Evolutionary conservation across 176 grass and related monocot species (phyloP).

Genomic region (Aegilops tauschii): DNA sequence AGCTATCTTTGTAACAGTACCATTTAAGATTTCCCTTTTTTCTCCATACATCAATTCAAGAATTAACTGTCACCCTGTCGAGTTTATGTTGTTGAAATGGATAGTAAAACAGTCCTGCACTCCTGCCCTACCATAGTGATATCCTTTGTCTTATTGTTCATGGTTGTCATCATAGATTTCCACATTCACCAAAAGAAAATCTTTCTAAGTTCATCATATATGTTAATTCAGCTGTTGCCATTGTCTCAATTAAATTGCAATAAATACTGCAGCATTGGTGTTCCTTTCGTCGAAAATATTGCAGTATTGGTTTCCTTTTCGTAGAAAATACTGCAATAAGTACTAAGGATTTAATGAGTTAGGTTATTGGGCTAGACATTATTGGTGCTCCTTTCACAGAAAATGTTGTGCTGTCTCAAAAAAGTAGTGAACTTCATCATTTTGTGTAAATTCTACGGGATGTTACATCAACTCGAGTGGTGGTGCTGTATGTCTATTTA

Average conservation of each 20-base stretch:
- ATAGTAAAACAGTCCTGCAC: neutral
- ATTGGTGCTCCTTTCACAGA: neutral
- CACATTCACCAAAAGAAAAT: neutral
- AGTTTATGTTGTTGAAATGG: neutral
- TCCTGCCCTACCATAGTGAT: neutral
- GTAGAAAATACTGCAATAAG: neutral
- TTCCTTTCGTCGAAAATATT: too few species aligned
- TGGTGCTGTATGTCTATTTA: neutral
- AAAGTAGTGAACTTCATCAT: neutral
- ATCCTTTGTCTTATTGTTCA: neutral
- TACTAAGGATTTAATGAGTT: neutral
- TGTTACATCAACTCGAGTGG: neutral
- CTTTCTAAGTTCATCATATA: slow-evolving; percentile 4
- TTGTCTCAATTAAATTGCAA: neutral
- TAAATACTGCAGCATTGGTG: neutral
- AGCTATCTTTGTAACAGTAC: neutral
- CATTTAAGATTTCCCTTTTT: neutral
- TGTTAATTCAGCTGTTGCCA: neutral
- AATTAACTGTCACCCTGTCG: neutral
- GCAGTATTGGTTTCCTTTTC: neutral
- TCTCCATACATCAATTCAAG: slow-evolving; percentile 2
- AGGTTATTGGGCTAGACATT: neutral
- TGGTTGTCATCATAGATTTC: neutral
- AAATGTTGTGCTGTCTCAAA: neutral
- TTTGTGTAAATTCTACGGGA: neutral